These are phyloP conservation scores for Candida pini DNA, from an alignment of 805 yeast species.

Conservation along the genomic window DNA sequence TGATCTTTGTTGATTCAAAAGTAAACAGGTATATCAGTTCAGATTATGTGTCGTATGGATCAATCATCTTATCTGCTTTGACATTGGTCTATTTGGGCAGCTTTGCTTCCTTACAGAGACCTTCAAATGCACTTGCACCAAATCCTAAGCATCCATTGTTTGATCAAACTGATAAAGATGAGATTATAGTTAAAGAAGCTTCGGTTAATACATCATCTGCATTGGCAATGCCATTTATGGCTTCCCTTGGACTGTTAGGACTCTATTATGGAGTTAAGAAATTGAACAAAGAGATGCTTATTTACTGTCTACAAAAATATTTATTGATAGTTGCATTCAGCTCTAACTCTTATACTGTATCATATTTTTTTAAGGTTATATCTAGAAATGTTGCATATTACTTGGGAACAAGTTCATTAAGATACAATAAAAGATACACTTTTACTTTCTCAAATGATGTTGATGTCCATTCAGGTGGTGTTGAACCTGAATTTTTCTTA, in stretches of 20 bases:
- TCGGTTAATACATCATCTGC: slow-evolving; percentile 29
- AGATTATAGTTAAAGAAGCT: slow-evolving; percentile 9
- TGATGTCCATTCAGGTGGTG: slow-evolving; percentile 33
- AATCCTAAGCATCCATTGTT: slow-evolving; percentile 32
- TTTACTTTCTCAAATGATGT: slow-evolving; percentile 36
- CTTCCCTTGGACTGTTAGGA: slow-evolving; percentile 33
- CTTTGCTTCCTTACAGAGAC: slow-evolving; percentile 29
- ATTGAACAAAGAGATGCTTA: slow-evolving; percentile 27
- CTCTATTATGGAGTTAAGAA: slow-evolving; percentile 33
- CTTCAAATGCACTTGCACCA: slow-evolving; percentile 28
- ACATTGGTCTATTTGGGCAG: slow-evolving; percentile 30
- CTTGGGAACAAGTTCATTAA: slow-evolving; percentile 22
- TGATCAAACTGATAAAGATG: slow-evolving; percentile 37
- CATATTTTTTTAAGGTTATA: slow-evolving; percentile 22
- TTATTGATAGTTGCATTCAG: slow-evolving; percentile 29
- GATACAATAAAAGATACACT: slow-evolving; percentile 32
- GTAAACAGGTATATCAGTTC: slow-evolving; percentile 12
- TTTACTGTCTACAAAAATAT: slow-evolving; percentile 31
- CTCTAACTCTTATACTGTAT: slow-evolving; percentile 28
- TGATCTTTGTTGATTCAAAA: slow-evolving; percentile 13
- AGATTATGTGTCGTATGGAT: slow-evolving; percentile 11
- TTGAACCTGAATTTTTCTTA: slow-evolving; percentile 27
- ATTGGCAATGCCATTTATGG: slow-evolving; percentile 37
- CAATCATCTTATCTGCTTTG: slow-evolving; percentile 19
- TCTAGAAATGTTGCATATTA: slow-evolving; percentile 26